Evolutionary conservation across 1,139 yeast genomes (phyloP).

Genomic region (Yamadazyma songkhlaensis): DNA sequence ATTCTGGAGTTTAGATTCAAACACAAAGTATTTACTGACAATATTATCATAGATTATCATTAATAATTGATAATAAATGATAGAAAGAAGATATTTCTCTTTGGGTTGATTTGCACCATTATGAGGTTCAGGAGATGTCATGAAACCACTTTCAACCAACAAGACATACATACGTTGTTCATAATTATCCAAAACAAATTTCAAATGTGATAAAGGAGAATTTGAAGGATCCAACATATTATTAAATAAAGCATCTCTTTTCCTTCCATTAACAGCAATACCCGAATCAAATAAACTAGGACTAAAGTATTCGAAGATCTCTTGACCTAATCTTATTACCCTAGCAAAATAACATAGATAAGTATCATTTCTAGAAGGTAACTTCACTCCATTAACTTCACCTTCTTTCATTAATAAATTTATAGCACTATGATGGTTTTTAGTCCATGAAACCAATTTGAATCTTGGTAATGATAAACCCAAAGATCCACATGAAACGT

Average conservation of each 20-base stretch:
- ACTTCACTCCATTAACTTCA: conserved; percentile 16
- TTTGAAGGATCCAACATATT: conserved; percentile 16
- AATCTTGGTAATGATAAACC: conserved; percentile 50
- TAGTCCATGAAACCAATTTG: conserved; percentile 46
- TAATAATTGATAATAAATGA: conserved; percentile 46
- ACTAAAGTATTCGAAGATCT: conserved; percentile 31
- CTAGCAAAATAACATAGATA: conserved; percentile 39
- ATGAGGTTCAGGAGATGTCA: conserved; percentile 14
- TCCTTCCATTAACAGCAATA: conserved; percentile 3
- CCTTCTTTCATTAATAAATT: conserved; percentile 27
- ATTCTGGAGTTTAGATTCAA: conserved; percentile 10
- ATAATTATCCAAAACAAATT: conserved; percentile 18
- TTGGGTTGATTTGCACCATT: conserved; percentile 18
- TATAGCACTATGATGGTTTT: conserved; percentile 39
- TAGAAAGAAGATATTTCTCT: conserved; percentile 29
- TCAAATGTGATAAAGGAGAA: conserved; percentile 14
- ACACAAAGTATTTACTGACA: conserved; percentile 15
- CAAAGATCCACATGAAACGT: conserved; percentile 48
- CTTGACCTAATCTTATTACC: conserved; percentile 43
- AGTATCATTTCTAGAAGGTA: conserved; percentile 26
- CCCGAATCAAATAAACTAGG: conserved; percentile 13
- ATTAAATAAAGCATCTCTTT: conserved; percentile 14
- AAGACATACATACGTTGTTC: conserved; percentile 21
- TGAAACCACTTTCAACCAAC: conserved; percentile 29
- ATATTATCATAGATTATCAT: conserved; percentile 50